Conservation (phyloP, 164 flowering plant genomes). For the Aristolochia californica region DNA sequence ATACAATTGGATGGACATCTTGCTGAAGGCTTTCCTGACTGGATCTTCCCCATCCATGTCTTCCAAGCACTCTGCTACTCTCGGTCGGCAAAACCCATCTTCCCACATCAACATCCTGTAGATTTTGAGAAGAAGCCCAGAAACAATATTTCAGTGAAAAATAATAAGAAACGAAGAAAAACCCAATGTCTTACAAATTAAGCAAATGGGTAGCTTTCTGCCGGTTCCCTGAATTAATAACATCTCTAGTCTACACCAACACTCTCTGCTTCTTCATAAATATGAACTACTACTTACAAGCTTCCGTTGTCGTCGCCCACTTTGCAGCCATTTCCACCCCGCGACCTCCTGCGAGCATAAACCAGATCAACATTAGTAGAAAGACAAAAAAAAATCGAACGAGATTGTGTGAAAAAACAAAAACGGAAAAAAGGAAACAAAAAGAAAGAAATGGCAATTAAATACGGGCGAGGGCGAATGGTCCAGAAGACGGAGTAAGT, state of each 20-base stretch:
- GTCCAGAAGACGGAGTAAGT: slow-evolving; percentile 24
- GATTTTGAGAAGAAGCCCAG: not conserved
- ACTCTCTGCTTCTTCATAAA: not conserved
- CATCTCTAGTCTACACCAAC: not conserved
- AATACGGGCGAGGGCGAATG: slow-evolving; percentile 20
- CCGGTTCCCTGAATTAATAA: no score
- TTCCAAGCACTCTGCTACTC: slow-evolving; percentile 59
- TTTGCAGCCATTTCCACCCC: slow-evolving; percentile 97
- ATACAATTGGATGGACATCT: slow-evolving; percentile 97
- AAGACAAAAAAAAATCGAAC: slow-evolving; percentile 11
- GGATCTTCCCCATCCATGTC: slow-evolving; percentile 86
- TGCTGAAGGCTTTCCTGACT: slow-evolving; percentile 95
- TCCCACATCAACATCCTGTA: slow-evolving; percentile 99
- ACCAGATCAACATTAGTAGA: slow-evolving; percentile 1
- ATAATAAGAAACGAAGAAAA: not conserved
- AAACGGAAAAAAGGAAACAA: not conserved
- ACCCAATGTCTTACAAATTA: not conserved
- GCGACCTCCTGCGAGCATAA: slow-evolving; percentile 54
- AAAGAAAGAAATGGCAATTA: slow-evolving; percentile 5
- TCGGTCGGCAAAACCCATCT: slow-evolving; percentile 93
- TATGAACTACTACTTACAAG: slow-evolving; percentile 42
- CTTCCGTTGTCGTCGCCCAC: slow-evolving; percentile 80
- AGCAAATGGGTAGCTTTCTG: no score
- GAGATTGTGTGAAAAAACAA: not conserved
- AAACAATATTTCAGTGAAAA: not conserved